A percentile compares a stretch with the other conserved stretches of the same genome.
These are phyloP conservation scores for Nemania sp. DNA, from an alignment of 2,329 filamentous ascomycete species.

Conservation along the genomic window DNA sequence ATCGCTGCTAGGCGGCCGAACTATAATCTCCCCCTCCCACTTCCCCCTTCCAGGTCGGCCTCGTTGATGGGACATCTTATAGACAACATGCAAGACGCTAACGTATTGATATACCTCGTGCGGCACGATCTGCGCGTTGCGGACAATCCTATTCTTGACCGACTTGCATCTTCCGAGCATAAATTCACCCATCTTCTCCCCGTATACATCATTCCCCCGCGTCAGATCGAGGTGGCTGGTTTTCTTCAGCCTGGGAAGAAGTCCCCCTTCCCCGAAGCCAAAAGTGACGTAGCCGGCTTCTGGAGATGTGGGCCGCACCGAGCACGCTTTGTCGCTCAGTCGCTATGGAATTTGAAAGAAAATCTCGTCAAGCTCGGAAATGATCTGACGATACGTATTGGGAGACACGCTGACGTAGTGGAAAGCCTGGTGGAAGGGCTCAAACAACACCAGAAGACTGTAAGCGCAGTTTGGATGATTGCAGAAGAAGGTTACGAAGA, in stretches of 20 bases:
- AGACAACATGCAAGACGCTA: constrained; percentile 43
- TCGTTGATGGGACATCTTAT: not conserved
- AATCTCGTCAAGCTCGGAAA: constrained; percentile 63
- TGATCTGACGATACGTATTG: constrained; percentile 67
- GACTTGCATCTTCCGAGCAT: constrained; percentile 52
- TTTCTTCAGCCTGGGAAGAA: constrained; percentile 61
- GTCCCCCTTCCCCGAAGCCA: constrained; percentile 71
- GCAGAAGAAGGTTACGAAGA: constrained; percentile 73
- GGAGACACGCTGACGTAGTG: constrained; percentile 63
- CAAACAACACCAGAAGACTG: constrained; percentile 47
- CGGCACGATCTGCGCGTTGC: constrained; percentile 73
- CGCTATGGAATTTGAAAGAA: constrained; percentile 72
- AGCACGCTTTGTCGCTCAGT: constrained; percentile 72
- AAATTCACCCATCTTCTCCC: constrained; percentile 72
- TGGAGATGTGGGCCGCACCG: constrained; percentile 77
- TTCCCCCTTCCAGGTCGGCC: not conserved
- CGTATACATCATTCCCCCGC: constrained; percentile 68
- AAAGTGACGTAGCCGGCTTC: constrained; percentile 66
- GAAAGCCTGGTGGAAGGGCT: constrained; percentile 59
- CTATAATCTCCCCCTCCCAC: no score
- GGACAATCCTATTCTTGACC: constrained; percentile 76
- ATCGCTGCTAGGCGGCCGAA: constrained; percentile 11
- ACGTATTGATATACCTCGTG: constrained; percentile 71
- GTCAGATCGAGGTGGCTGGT: constrained; percentile 76
- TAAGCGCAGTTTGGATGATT: constrained; percentile 75